Base-by-base conservation (phyloP, 1,139 yeast species). In the Lodderomyces metapsilosis region DNA sequence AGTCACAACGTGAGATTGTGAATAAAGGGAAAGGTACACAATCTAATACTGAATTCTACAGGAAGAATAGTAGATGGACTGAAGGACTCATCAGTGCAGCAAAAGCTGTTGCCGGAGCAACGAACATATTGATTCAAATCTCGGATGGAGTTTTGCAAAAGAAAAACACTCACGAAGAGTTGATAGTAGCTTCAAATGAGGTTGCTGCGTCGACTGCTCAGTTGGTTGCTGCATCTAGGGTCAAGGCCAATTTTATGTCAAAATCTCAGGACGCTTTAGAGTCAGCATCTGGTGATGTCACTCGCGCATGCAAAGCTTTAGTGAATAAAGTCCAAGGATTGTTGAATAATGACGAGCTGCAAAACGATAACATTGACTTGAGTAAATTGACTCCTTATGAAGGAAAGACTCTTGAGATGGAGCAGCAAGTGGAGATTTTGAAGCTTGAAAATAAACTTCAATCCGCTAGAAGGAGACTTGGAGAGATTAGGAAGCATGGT, bases 161-260 rank as follows among this genome's bases (percentile, higher is more conserved):
- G 8, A 61, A 63, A 16, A 82, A 83, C 52, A 71, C 88, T 0
- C 89, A 84, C 45, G 96, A 89, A 58, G 88, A 88, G 62, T 76
- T 88, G 47, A 85, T 88, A 52, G 96, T 88, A 28, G 94, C 96
- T 0, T 86, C 95, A 1, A 88, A 87, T 56, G 95, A 88, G 59
- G 96, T 89, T 17, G 94, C 95, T 1, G 92, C 96, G 0, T 84
- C 96, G 0, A 88, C 96, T 0, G 95, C 95, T 1, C 97, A 88
- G 66, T 74, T 88, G 40, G 96, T 89, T 7, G 92, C 96, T 5
- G 95, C 96, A 0, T 84, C 96, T 1, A 76, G 96, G 53, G 96
- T 88, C 28, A 88, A 88, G 61, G 89, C 95, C 0, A 77, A 83
- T 39, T 80, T 80, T 53, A 80, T 81, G 64, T 86, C 95, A 5